Evolutionary conservation across 306 rosid genomes (phyloP).

Genomic region (Trifolium subterraneum): DNA sequence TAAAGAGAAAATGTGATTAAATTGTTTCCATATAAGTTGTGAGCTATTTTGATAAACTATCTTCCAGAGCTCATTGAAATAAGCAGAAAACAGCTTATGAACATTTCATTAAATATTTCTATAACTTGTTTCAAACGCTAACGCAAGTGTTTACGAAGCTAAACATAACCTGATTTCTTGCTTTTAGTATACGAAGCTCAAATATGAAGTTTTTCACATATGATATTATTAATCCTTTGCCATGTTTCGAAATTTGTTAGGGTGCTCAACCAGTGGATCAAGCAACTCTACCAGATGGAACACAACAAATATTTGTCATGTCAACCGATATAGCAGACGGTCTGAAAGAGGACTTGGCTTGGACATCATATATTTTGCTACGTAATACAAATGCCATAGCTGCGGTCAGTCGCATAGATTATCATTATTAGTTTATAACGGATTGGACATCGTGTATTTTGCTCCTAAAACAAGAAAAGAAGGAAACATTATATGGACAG

Average conservation of each 20-base stretch:
- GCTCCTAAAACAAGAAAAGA: conserved; percentile 51
- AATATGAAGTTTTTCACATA: conserved; percentile 25
- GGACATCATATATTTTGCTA: conserved; percentile 83
- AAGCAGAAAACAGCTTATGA: neutral
- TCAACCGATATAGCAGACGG: conserved; percentile 56
- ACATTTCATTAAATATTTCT: neutral
- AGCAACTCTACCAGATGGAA: conserved; percentile 66
- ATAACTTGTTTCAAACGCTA: neutral
- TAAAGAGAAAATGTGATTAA: neutral
- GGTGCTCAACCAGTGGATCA: conserved; percentile 76
- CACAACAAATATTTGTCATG: conserved; percentile 79
- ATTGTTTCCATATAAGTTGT: neutral
- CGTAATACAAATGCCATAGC: conserved; percentile 76
- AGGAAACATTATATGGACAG: neutral
- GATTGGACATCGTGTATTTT: conserved; percentile 90
- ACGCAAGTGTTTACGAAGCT: neutral
- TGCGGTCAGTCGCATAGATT: conserved; percentile 53
- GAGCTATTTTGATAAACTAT: neutral
- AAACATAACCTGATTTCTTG: neutral
- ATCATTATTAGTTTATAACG: conserved; percentile 26
- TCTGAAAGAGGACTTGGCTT: conserved; percentile 83
- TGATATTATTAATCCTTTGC: conserved; percentile 22
- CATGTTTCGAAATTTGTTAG: conserved; percentile 48
- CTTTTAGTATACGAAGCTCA: conserved; percentile 20
- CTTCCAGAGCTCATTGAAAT: neutral